These are phyloP conservation scores for Moesziomyces sp. DNA, from an alignment of 1,284 basidiomycete genomes.

Conservation along the genomic window DNA sequence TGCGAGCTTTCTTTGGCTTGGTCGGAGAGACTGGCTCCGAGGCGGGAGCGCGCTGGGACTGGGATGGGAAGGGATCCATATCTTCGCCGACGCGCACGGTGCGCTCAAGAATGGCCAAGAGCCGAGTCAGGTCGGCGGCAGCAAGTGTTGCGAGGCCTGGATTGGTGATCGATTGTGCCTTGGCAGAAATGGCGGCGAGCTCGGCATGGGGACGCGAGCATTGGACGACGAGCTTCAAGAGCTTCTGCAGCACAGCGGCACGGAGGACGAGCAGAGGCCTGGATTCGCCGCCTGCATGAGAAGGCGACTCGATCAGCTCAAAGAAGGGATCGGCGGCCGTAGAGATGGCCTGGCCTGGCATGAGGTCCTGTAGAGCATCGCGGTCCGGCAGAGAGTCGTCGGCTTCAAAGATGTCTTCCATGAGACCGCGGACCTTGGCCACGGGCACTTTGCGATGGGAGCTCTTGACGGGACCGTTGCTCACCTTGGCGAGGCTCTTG, in stretches of 20 bases:
- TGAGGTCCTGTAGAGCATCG: constrained; percentile 72
- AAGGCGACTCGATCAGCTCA: constrained; percentile 35
- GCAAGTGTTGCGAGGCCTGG: constrained; percentile 27
- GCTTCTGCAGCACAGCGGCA: constrained; percentile 35
- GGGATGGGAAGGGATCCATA: constrained; percentile 45
- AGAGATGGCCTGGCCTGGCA: constrained; percentile 75
- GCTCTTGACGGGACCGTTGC: constrained; percentile 46
- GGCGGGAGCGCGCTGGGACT: constrained; percentile 8
- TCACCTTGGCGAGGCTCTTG: constrained; percentile 33
- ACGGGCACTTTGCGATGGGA: constrained; percentile 70
- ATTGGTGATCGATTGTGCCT: constrained; percentile 12
- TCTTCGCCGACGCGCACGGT: constrained; percentile 39
- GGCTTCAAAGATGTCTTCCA: constrained; percentile 89
- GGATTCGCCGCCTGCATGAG: constrained; percentile 14
- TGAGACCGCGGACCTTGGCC: constrained; percentile 77
- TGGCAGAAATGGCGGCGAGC: constrained; percentile 17
- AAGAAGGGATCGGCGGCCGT: constrained; percentile 72
- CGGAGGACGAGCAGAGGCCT: constrained; percentile 33
- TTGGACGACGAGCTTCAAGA: constrained; percentile 41
- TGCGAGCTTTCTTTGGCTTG: constrained; percentile 31
- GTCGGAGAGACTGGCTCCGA: constrained; percentile 26
- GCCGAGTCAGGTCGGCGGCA: constrained; percentile 28
- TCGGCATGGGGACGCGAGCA: constrained; percentile 33
- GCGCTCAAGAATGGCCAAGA: constrained; percentile 49
- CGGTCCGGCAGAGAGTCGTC: constrained; percentile 82